These are phyloP conservation scores for Hibiscus syriacus DNA, from an alignment of 345 rosid genomes.

Conservation along the genomic window DNA sequence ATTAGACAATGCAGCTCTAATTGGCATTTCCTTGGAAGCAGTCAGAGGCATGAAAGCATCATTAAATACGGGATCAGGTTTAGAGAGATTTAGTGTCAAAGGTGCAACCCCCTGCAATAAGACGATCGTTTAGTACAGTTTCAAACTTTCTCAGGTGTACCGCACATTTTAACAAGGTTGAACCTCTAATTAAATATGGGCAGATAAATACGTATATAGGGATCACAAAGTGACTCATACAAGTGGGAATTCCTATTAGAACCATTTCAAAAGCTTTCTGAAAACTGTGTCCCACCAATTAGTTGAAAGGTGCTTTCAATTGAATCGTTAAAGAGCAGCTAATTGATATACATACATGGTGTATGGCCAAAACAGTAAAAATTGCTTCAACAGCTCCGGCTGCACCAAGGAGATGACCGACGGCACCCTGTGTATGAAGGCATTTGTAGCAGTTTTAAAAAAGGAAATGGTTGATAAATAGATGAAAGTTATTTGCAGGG, in stretches of 20 bases:
- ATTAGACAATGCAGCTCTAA: constrained; percentile 73
- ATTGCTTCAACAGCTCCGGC: constrained; percentile 95
- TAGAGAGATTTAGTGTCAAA: constrained; percentile 62
- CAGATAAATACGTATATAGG: neutral
- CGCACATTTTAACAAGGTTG: neutral
- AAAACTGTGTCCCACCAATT: neutral
- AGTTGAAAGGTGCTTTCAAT: neutral
- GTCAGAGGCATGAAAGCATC: constrained; percentile 58
- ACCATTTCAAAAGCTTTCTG: neutral
- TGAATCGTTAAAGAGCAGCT: neutral
- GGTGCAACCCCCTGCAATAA: constrained; percentile 77
- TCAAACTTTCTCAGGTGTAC: neutral
- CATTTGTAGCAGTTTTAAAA: neutral
- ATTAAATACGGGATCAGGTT: constrained; percentile 72
- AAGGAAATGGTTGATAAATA: neutral
- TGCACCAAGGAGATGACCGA: constrained; percentile 99
- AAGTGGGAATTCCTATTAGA: neutral
- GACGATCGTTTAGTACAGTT: constrained; percentile 4
- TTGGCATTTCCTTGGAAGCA: constrained; percentile 55
- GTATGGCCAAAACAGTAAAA: constrained; percentile 25
- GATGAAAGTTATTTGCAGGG: neutral
- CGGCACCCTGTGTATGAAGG: constrained; percentile 44
- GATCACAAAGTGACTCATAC: neutral
- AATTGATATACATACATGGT: constrained; percentile 32
- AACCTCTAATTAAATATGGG: neutral